Evolutionary conservation across 768 basidiomycete species (phyloP).

Genomic region (Trametes punicea): DNA sequence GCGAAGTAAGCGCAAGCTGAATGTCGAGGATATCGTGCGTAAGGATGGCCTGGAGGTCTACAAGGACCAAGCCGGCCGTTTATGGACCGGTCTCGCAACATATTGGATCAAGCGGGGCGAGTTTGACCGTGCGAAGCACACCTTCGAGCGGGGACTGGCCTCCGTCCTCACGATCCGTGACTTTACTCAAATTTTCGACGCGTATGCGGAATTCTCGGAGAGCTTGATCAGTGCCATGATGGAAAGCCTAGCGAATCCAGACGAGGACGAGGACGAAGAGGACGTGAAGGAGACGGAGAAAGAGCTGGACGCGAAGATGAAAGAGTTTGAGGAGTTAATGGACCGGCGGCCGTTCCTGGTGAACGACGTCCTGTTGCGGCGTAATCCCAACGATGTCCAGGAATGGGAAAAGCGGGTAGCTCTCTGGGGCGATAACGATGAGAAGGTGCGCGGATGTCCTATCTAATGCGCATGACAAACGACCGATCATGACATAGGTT

Average conservation of each 20-base stretch:
- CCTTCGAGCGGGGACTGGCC: conserved; percentile 84
- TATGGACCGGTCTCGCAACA: conserved; percentile 95
- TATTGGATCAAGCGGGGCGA: conserved; percentile 98
- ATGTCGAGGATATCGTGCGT: conserved; percentile 82
- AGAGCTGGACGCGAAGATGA: conserved; percentile 87
- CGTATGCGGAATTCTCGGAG: conserved; percentile 93
- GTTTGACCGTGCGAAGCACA: conserved; percentile 84
- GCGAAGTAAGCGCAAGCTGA: conserved; percentile 60
- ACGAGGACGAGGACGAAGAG: conserved; percentile 75
- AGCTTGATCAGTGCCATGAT: conserved; percentile 86
- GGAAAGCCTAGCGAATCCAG: conserved; percentile 75
- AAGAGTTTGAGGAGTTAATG: conserved; percentile 90
- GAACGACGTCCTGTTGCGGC: conserved; percentile 88
- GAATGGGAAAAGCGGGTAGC: conserved; percentile 99
- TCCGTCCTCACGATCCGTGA: conserved; percentile 90
- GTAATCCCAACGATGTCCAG: conserved; percentile 97
- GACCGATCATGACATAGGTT: conserved; percentile 47
- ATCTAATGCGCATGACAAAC: background rate
- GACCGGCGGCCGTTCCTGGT: conserved; percentile 94
- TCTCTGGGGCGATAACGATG: conserved; percentile 89
- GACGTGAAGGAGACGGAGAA: conserved; percentile 73
- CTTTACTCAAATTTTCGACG: conserved; percentile 97
- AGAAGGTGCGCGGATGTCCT: conserved; percentile 56
- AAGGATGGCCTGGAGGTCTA: conserved; percentile 87
- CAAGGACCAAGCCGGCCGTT: conserved; percentile 92